A percentile compares a stretch with the other conserved stretches of the same genome.
Conservation (phyloP, 192 early-diverging fungal species). For the Linnemannia exigua region DNA sequence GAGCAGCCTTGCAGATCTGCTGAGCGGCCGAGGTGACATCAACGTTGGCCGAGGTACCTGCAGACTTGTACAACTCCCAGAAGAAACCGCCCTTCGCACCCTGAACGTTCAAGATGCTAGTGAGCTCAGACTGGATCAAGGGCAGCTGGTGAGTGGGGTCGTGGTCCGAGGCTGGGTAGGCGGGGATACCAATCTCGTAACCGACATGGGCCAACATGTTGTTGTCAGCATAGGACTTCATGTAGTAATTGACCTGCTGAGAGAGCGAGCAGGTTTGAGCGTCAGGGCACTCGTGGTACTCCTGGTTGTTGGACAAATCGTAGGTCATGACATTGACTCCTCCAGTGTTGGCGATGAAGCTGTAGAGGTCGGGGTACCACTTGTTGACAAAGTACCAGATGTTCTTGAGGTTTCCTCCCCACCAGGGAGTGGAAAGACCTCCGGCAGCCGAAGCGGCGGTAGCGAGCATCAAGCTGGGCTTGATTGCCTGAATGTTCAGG, state of each 20-base stretch:
- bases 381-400: constrained; percentile 26
- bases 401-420: constrained; percentile 42
- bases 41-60: constrained; percentile 34
- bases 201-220: constrained; percentile 46
- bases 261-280: constrained; percentile 34
- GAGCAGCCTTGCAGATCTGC: constrained; percentile 56
- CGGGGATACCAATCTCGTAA: constrained; percentile 57
- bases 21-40: constrained; percentile 41
- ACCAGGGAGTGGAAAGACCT: constrained; percentile 28
- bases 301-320: constrained; percentile 50
- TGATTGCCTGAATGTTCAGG: constrained; percentile 23
- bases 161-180: constrained; percentile 49
- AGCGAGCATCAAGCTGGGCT: constrained; percentile 17
- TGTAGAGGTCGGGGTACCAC: constrained; percentile 42
- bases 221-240: constrained; percentile 50
- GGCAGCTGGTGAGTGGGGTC: constrained; percentile 55
- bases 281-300: constrained; percentile 52
- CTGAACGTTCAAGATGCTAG: constrained; percentile 44
- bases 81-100: constrained; percentile 56
- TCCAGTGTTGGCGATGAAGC: constrained; percentile 43
- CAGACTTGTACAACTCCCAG: constrained; percentile 56
- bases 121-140: constrained; percentile 45
- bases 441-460: constrained; percentile 32
- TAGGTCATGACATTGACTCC: constrained; percentile 58
- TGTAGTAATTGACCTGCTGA: constrained; percentile 56